These are phyloP conservation scores for Wickerhamiella infanticola DNA, from an alignment of 1,139 yeast genomes.

Conservation along the genomic window DNA sequence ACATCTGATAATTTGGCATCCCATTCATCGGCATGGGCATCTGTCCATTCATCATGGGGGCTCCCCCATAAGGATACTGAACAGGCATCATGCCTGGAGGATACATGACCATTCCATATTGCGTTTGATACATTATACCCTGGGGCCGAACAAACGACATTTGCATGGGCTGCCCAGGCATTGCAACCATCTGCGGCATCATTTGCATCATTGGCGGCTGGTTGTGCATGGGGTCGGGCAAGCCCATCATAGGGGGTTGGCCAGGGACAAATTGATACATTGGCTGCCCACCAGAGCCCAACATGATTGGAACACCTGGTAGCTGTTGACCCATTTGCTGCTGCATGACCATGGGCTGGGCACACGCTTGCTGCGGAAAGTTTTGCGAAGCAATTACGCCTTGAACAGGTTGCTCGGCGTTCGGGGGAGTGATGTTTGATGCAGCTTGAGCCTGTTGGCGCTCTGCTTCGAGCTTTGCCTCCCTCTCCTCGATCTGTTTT, in stretches of 20 bases:
- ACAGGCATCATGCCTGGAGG: not conserved
- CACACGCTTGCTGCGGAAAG: not conserved
- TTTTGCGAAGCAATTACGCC: not conserved
- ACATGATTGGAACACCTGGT: not conserved
- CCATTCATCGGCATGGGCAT: slow-evolving; percentile 1
- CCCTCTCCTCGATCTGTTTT: slow-evolving; percentile 1
- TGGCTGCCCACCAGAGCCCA: not conserved
- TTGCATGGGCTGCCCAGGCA: slow-evolving; percentile 2
- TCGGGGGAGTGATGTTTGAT: not conserved
- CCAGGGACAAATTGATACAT: slow-evolving; percentile 3
- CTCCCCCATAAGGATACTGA: not conserved
- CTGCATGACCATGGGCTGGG: not conserved
- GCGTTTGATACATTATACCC: not conserved
- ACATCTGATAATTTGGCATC: not conserved
- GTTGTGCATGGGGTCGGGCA: not conserved
- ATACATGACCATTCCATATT: not conserved
- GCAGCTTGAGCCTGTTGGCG: not conserved
- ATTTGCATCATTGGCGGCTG: slow-evolving; percentile 1
- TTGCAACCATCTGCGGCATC: not conserved
- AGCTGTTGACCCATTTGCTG: not conserved
- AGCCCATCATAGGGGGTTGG: not conserved
- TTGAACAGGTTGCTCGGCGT: not conserved
- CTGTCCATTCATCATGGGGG: not conserved
- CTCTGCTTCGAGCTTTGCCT: not conserved
- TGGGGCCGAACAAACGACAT: not conserved